These are phyloP conservation scores for Colletotrichum lupini DNA, from an alignment of 2,329 filamentous ascomycete species.

Conservation along the genomic window DNA sequence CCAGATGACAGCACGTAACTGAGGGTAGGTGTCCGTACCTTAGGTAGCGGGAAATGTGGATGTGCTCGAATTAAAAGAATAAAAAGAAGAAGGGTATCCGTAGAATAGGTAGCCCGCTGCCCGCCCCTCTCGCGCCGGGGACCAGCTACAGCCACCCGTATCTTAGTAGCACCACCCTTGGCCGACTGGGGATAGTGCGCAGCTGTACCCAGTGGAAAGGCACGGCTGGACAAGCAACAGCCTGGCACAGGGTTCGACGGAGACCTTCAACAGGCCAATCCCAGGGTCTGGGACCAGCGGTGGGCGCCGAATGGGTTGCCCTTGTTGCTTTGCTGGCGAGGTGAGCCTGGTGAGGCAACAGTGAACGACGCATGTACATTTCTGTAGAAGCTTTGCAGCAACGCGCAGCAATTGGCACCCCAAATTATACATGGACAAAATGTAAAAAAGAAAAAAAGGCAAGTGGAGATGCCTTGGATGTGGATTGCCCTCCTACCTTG, in stretches of 20 bases:
- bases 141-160: slow-evolving; percentile 18
- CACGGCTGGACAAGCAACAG: slow-evolving; percentile 20
- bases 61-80: neutral
- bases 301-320: slow-evolving; percentile 15
- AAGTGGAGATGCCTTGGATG: neutral
- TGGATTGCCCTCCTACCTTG: neutral
- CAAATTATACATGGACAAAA: neutral
- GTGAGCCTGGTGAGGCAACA: slow-evolving; percentile 7
- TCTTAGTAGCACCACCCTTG: slow-evolving; percentile 12
- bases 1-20: neutral
- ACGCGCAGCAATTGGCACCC: neutral
- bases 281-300: slow-evolving; percentile 10
- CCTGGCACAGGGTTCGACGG: slow-evolving; percentile 11
- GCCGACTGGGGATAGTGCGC: slow-evolving; percentile 4
- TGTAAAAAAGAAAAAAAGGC: neutral
- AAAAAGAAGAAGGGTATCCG: neutral
- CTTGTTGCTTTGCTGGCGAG: slow-evolving; percentile 16
- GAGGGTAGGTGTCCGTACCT: neutral
- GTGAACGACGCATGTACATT: neutral
- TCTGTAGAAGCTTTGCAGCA: neutral
- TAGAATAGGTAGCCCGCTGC: neutral
- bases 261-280: slow-evolving; percentile 17
- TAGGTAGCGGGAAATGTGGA: neutral
- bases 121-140: neutral
- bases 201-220: slow-evolving; percentile 10